Conservation (phyloP, 2,329 filamentous ascomycete genomes). For the Claviceps quebecensis region DNA sequence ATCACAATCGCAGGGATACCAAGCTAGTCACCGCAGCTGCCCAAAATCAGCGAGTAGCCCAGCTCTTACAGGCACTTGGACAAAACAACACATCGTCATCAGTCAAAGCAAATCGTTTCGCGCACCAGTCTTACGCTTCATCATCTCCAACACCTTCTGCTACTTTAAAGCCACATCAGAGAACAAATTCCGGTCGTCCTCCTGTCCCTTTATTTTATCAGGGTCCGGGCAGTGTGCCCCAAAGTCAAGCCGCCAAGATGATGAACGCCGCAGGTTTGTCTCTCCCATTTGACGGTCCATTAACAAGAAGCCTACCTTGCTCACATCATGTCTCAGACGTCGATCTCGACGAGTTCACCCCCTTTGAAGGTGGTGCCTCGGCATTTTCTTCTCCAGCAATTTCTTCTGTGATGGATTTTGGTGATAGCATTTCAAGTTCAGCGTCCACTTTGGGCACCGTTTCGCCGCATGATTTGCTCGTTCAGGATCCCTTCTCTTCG, state of each 20-base stretch:
- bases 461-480: slow-evolving; percentile 68
- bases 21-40: slow-evolving; percentile 22
- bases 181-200: slow-evolving; percentile 39
- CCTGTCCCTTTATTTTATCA: slow-evolving; percentile 61
- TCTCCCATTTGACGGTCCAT: neutral
- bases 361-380: slow-evolving; percentile 38
- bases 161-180: slow-evolving; percentile 36
- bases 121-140: slow-evolving; percentile 51
- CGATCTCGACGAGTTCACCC: slow-evolving; percentile 43
- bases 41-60: slow-evolving; percentile 45
- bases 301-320: slow-evolving; percentile 11
- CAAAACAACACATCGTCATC: slow-evolving; percentile 35
- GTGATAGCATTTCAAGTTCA: slow-evolving; percentile 32
- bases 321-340: slow-evolving; percentile 33
- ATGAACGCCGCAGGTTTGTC: slow-evolving; percentile 29
- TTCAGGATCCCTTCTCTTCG: slow-evolving; percentile 56
- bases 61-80: slow-evolving; percentile 45
- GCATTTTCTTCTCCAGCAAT: slow-evolving; percentile 41
- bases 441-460: slow-evolving; percentile 53
- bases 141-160: slow-evolving; percentile 48
- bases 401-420: slow-evolving; percentile 36
- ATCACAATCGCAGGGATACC: slow-evolving; percentile 29
- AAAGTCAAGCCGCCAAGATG: slow-evolving; percentile 29
- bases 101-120: slow-evolving; percentile 43
- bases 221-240: slow-evolving; percentile 34